Base-by-base conservation (phyloP, 2,329 filamentous ascomycete genomes). In the Plectosphaerella cucumerina region DNA sequence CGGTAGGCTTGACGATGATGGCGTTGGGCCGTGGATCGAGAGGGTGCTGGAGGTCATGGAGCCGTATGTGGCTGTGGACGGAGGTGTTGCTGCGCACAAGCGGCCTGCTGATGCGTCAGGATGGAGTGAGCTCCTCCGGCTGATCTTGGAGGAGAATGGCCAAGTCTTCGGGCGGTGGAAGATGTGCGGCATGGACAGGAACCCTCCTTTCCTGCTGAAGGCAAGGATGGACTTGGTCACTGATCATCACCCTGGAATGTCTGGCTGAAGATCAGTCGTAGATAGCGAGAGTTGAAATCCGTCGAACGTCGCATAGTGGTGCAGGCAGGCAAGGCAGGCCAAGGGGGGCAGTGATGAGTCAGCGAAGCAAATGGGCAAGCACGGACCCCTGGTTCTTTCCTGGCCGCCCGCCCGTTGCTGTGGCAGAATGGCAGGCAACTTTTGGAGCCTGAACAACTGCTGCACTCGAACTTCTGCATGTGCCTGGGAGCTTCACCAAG, bases 81-180 rank as follows among this genome's bases (percentile, higher is more conserved):
- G n/a, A n/a, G n/a, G n/a, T n/a, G n/a, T n/a, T n/a, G n/a, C n/a
- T 26, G n/a, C 12, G 2, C 17, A 46, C 33, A 41, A 6, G 20
- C 17, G 42, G 21, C 31, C 52, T 21, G 42, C 9, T 10, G 31
- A 11, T 15, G 21, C 17, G 43, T 8, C 44, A n/a, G 12, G 23
- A 18, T 8, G 21, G 21, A 18, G 21, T 34, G 46, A 23, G 15
- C 12, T 53, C 26, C 42, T 49, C 2, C 46, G 46, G 26, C 52
- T 17, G 1, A 35, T 53, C 22, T 8, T 51, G 37, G 12, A 21
- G 12, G 46, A 49, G 26, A 51, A 51, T 21, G 52, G 49, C 3
- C 52, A 51, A 14, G 17, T 53, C 8, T 51, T 52, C 35, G 50
- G 34, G 11, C 42, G 43, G 35, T 50, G 47, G 50, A 49, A 43